phyloP scores from a whole-genome alignment of 2,329 filamentous ascomycete species.

The Cladophialophora chaetospira region DNA sequence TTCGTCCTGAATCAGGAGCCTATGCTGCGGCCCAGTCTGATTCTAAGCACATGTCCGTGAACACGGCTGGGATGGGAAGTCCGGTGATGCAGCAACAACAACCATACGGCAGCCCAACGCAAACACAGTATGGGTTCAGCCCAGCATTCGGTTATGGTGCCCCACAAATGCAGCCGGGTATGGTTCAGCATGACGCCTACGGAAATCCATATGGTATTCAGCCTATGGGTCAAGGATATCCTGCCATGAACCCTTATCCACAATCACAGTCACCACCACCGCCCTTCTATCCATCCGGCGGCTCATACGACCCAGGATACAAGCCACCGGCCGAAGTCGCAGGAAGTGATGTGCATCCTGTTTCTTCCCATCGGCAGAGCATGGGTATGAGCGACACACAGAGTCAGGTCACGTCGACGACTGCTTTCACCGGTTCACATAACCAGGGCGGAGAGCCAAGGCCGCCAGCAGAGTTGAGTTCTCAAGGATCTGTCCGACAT shows the following conservation, averaged over 20 bases:
- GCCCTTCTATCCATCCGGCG: conserved; percentile 6
- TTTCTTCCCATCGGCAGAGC: background rate
- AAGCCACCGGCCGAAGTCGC: conserved; percentile 11
- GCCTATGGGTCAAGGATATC: background rate
- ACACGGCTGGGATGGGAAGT: conserved; percentile 16
- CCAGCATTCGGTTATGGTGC: conserved; percentile 4
- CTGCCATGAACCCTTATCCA: background rate
- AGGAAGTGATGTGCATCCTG: background rate
- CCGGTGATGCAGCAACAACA: conserved; percentile 14
- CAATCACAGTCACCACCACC: conserved; percentile 5
- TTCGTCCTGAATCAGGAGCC: conserved; percentile 6
- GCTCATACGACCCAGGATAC: background rate
- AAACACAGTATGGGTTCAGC: conserved; percentile 8
- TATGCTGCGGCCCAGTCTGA: conserved; percentile 1
- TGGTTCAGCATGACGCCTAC: conserved; percentile 2
- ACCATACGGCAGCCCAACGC: background rate
- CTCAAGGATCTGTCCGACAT: background rate
- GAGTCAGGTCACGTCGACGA: conserved; percentile 7
- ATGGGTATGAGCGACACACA: conserved; percentile 10
- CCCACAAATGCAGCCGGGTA: background rate
- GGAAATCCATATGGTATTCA: conserved; percentile 2
- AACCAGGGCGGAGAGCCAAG: background rate
- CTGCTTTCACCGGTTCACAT: background rate
- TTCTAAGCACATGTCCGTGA: conserved; percentile 18
- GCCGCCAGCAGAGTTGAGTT: conserved; percentile 8